Evolutionary conservation across 495 filamentous ascomycete genomes (phyloP), one percentile per base, ranked within the genome.

Genomic region (Amniculicola lignicola): DNA sequence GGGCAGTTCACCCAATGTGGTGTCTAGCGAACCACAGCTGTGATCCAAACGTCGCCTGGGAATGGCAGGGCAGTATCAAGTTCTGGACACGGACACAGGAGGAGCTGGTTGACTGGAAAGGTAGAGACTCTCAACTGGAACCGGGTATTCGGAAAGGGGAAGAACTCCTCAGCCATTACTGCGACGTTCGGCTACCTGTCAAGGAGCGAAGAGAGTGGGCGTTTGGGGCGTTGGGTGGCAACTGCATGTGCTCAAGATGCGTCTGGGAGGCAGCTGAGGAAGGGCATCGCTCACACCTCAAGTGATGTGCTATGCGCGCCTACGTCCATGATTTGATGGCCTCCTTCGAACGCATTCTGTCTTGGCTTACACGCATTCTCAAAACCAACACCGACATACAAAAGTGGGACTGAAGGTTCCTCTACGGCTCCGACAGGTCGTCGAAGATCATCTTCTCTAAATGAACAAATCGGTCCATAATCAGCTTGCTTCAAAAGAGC

Each of bases 81-180:
- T 85, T 96, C 63, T 67, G 71, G 37, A 77, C 72, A 3, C 62
- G 79, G 21, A 66, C 67, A 14, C 74, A 81, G 55, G n/a, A n/a
- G n/a, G n/a, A n/a, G n/a, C 70, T 72, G 38, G 75, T 75, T 39
- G 71, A 65, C 51, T 83, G 75, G 74, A 70, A 64, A 60, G 69
- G 68, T 46, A 64, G 49, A 43, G 52, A 49, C 51, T 52, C n/a
- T 12, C 52, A 36, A 3, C 18, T 18, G 2, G 40, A 45, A 50
- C 75, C 74, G 0, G 87, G 87, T 0, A 82, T 97, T 57, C 75
- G 70, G 61, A 81, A 80, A 51, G 90, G 89, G 1, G 79, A 93
- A 61, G 92, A 98, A 73, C 81, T 96, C 25, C 59, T 94, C 54
- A 95, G 86, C 65, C 92, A 96, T 74, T 98, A 98, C 70, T 95